phyloP scores from a whole-genome alignment of 1,284 basidiomycete species.

The Neolentinus lepideus region DNA sequence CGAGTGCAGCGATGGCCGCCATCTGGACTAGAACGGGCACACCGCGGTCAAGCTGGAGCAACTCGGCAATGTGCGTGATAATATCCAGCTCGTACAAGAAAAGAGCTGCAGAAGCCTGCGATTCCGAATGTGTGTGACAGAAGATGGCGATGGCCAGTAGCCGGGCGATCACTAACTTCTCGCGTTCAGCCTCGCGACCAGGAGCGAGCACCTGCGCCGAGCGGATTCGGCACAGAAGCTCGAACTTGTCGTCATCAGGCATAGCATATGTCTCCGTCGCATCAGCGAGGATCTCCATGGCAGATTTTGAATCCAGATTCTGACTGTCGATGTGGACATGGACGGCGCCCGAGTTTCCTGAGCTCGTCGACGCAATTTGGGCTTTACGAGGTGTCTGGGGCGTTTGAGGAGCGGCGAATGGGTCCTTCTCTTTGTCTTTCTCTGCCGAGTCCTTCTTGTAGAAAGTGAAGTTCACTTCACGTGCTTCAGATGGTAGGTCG shows the following conservation, averaged over 20 bases:
- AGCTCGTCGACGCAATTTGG: slow-evolving; percentile 15
- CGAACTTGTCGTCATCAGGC: slow-evolving; percentile 83
- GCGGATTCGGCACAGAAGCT: slow-evolving; percentile 84
- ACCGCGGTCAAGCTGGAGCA: slow-evolving; percentile 73
- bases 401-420: slow-evolving; percentile 26
- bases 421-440: slow-evolving; percentile 37
- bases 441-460: slow-evolving; percentile 46
- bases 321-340: slow-evolving; percentile 59
- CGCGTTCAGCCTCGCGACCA: slow-evolving; percentile 55
- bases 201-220: slow-evolving; percentile 63
- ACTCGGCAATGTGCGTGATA: slow-evolving; percentile 81
- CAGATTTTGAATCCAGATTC: slow-evolving; percentile 47
- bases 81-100: slow-evolving; percentile 95
- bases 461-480: slow-evolving; percentile 72
- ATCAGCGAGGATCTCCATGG: slow-evolving; percentile 74
- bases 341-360: slow-evolving; percentile 41
- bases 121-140: slow-evolving; percentile 78
- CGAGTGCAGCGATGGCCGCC: slow-evolving; percentile 82
- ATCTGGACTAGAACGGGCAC: slow-evolving; percentile 71
- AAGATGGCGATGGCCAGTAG: slow-evolving; percentile 88
- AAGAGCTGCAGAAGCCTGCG: slow-evolving; percentile 70
- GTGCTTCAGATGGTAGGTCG: slow-evolving; percentile 56
- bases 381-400: slow-evolving; percentile 17
- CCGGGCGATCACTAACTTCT: slow-evolving; percentile 78
- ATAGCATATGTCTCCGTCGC: slow-evolving; percentile 67